Evolutionary conservation across 257 asterid genomes (phyloP).

Genomic region (Penstemon barbatus): DNA sequence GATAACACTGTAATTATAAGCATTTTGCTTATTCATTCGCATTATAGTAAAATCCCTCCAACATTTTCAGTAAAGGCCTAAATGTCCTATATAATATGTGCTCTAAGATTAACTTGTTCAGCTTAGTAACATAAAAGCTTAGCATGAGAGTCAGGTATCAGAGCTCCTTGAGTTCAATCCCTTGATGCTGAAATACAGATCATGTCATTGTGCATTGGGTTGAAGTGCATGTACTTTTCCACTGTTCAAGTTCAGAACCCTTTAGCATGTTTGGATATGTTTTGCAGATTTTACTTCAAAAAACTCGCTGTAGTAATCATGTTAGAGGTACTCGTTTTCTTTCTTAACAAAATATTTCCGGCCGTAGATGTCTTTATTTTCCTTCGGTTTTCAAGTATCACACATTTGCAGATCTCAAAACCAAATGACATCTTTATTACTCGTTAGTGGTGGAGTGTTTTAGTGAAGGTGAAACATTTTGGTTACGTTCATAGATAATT

Average conservation of each 20-base stretch:
- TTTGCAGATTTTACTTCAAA: not conserved
- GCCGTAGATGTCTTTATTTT: not conserved
- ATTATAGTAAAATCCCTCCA: no score
- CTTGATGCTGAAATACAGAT: not conserved
- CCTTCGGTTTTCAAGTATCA: not conserved
- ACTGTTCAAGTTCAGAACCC: not conserved
- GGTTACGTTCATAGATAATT: slow-evolving; percentile 15
- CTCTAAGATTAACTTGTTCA: no score
- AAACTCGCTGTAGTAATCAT: not conserved
- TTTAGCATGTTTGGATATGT: not conserved
- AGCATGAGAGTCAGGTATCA: not conserved
- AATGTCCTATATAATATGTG: no score
- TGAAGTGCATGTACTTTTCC: not conserved
- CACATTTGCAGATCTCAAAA: slow-evolving; percentile 2
- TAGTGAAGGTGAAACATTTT: not conserved
- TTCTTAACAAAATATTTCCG: not conserved
- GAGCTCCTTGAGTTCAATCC: not conserved
- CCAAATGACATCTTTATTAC: not conserved
- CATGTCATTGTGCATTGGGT: not conserved
- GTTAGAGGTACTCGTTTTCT: not conserved
- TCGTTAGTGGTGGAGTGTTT: slow-evolving; percentile 9
- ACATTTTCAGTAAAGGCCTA: no score
- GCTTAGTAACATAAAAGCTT: no score
- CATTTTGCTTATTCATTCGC: no score
- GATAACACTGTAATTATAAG: no score